These are phyloP conservation scores for Colletotrichum shisoi DNA, from an alignment of 2,329 filamentous ascomycete species.

Conservation along the genomic window DNA sequence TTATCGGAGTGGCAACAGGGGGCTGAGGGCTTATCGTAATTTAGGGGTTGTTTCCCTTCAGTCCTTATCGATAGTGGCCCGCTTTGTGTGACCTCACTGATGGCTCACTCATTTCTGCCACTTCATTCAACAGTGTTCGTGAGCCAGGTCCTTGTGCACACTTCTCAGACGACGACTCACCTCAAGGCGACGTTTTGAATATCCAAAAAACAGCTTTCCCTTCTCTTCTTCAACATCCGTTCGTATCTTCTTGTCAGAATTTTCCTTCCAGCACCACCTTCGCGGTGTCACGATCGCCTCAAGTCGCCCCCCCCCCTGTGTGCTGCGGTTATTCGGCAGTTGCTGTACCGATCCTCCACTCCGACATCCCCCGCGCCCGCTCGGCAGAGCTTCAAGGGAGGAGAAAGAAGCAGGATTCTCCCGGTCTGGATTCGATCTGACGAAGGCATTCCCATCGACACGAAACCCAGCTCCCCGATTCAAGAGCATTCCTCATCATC, in stretches of 20 bases:
- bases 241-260: background rate
- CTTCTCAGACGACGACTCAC: slow-evolving; percentile 15
- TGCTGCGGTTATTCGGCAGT: slow-evolving; percentile 35
- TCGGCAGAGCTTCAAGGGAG: slow-evolving; percentile 11
- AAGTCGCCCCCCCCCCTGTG: background rate
- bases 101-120: slow-evolving; percentile 33
- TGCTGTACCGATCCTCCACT: slow-evolving; percentile 28
- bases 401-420: slow-evolving; percentile 4
- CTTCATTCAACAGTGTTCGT: slow-evolving; percentile 25
- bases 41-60: background rate
- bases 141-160: slow-evolving; percentile 25
- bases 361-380: slow-evolving; percentile 33
- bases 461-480: background rate
- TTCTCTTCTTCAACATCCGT: too few species aligned
- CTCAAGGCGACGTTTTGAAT: background rate
- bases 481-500: slow-evolving; percentile 18
- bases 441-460: background rate
- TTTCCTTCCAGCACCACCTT: background rate
- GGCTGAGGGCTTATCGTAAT: slow-evolving; percentile 13
- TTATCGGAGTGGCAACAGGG: slow-evolving; percentile 32
- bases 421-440: background rate
- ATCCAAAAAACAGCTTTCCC: background rate
- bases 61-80: slow-evolving; percentile 29
- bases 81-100: slow-evolving; percentile 28
- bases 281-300: slow-evolving; percentile 19